These are phyloP conservation scores for Atkinsonella texensis DNA, from an alignment of 2,329 filamentous ascomycete species.

Conservation along the genomic window DNA sequence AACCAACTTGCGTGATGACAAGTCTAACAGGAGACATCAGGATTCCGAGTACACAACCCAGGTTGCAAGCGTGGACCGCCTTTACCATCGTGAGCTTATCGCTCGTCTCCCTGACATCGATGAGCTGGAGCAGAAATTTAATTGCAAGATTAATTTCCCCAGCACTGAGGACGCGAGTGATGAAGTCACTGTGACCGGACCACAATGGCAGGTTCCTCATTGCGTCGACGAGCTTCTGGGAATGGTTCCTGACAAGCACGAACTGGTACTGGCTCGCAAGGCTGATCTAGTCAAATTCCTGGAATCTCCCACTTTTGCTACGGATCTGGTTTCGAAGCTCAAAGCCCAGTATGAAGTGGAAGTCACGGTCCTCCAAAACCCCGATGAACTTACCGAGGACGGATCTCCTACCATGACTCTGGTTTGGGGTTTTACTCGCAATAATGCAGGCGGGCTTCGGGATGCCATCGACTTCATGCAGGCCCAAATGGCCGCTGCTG, in stretches of 20 bases:
- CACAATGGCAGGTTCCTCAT: constrained; percentile 95
- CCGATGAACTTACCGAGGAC: constrained; percentile 45
- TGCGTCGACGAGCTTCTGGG: constrained; percentile 93
- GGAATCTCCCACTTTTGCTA: constrained; percentile 66
- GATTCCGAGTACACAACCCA: constrained; percentile 96
- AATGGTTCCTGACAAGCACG: constrained; percentile 95
- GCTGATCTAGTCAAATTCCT: constrained; percentile 70
- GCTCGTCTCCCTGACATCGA: constrained; percentile 81
- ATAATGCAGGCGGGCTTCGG: constrained; percentile 89
- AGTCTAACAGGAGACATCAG: constrained; percentile 23
- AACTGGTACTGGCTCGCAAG: constrained; percentile 70
- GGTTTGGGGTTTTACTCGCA: constrained; percentile 79
- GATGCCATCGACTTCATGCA: constrained; percentile 94
- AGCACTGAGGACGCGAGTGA: constrained; percentile 97
- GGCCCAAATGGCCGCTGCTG: constrained; percentile 70
- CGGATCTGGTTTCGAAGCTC: constrained; percentile 71
- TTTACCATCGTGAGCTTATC: constrained; percentile 92
- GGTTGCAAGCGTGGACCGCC: constrained; percentile 81
- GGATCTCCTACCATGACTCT: constrained; percentile 49
- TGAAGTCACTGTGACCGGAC: constrained; percentile 87
- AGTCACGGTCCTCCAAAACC: constrained; percentile 58
- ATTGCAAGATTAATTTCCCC: constrained; percentile 97
- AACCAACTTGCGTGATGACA: background rate
- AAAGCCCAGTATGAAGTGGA: constrained; percentile 89
- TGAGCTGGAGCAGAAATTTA: constrained; percentile 96